Conservation (phyloP, 768 basidiomycete species). For the Russula lepida region DNA sequence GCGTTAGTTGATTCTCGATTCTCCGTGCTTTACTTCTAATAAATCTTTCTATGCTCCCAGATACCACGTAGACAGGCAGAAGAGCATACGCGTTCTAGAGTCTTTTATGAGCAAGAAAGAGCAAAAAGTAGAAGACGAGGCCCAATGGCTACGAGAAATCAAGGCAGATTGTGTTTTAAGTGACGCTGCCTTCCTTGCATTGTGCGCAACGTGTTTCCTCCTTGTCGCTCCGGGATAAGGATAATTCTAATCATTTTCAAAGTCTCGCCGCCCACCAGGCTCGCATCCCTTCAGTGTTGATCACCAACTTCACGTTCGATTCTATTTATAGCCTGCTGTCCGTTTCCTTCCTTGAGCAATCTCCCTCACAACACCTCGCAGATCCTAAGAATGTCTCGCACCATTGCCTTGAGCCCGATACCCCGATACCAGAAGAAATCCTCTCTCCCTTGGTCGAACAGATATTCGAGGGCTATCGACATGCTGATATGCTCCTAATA, state of each 20-base stretch:
- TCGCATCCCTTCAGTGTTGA: conserved; percentile 58
- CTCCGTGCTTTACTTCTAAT: conserved; percentile 3
- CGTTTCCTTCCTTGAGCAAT: conserved; percentile 36
- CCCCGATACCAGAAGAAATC: conserved; percentile 41
- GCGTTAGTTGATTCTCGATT: conserved; percentile 43
- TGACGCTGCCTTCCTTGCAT: conserved; percentile 72
- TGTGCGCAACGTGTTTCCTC: conserved; percentile 37
- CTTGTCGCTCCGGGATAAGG: neutral
- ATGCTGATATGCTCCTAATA: conserved; percentile 60
- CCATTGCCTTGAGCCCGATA: conserved; percentile 30
- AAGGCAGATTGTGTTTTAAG: conserved; percentile 55
- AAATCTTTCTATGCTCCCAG: conserved; percentile 28
- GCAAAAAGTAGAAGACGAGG: conserved; percentile 44
- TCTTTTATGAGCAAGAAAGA: conserved; percentile 51
- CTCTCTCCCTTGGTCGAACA: conserved; percentile 58
- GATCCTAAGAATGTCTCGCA: neutral
- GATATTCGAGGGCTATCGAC: conserved; percentile 55
- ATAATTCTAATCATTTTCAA: neutral
- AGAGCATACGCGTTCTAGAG: conserved; percentile 55
- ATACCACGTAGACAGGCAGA: conserved; percentile 64
- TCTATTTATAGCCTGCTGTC: conserved; percentile 74
- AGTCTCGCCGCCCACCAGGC: conserved; percentile 60
- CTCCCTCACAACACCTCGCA: conserved; percentile 7
- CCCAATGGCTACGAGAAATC: conserved; percentile 45
- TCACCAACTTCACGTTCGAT: conserved; percentile 83